Base-by-base conservation (phyloP, 2,329 filamentous ascomycete genomes). In the Teratosphaeria nubilosa region DNA sequence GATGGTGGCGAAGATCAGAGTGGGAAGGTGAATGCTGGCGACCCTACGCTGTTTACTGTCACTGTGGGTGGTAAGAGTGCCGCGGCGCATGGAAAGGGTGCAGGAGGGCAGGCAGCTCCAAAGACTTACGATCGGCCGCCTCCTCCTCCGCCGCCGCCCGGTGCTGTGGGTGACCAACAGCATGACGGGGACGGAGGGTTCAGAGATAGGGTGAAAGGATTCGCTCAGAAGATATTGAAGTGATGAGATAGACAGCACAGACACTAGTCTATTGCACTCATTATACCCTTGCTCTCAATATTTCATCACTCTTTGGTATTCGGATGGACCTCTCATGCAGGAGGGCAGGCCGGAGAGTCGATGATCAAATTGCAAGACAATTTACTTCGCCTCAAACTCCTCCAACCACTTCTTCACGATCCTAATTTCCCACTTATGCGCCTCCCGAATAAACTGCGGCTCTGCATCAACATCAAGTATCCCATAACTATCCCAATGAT, bases 331-430 rank as follows among this genome's bases (percentile, higher is more conserved):
- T 30, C 2, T 30, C 27, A 30, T 30, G 1, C 27, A 30, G 5
- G 27, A 30, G 2, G 7, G 27, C 27, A 30, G 27, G 27, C 27
- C 27, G 27, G 27, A 41, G 14, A n/a, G 11, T 41, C 34, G 34
- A 14, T 16, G 13, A 2, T 14, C 34, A 41, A 14, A 30, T 5
- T n/a, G 34, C 11, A n/a, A 5, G 2, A 41, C 16, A 1, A 41
- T 9, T 14, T 34, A 53, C 27, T n/a, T 53, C 22, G 25, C 24
- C 58, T 64, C 55, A 78, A 81, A 87, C 66, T 86, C 82, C 62
- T 78, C 65, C 72, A 90, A 65, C 87, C 87, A 91, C 52, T 76
- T 78, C 64, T 79, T 76, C 14, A 89, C 86, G 69, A 87, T 86
- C 50, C 76, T 73, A 20, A 82, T 74, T 64, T 87, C 78, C 64